Conservation (phyloP, 1,139 yeast genomes). For the Zhuliangozyma blackwelliae region DNA sequence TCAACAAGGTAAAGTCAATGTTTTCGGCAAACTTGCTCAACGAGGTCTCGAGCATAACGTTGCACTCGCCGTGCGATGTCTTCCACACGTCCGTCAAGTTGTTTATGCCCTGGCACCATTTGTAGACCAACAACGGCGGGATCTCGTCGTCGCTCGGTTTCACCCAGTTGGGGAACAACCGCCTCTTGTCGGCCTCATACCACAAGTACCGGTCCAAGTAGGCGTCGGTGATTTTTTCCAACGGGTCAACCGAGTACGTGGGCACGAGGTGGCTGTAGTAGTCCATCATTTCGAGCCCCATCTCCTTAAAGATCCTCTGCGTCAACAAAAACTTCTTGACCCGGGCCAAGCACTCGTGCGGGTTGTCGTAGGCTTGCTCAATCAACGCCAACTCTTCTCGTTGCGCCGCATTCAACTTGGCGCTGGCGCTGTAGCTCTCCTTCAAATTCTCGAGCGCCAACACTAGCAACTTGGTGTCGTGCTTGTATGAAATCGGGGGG, state of each 20-base stretch:
- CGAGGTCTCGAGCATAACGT: conserved; percentile 79
- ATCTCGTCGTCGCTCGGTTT: conserved; percentile 94
- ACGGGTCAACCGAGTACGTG: conserved; percentile 81
- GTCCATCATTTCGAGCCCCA: conserved; percentile 87
- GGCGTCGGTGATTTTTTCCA: conserved; percentile 95
- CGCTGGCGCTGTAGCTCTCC: conserved; percentile 78
- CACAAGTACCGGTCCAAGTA: conserved; percentile 92
- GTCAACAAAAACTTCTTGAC: conserved; percentile 79
- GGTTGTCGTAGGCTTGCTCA: conserved; percentile 95
- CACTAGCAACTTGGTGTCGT: conserved; percentile 85
- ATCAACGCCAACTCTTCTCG: conserved; percentile 90
- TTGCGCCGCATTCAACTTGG: conserved; percentile 78
- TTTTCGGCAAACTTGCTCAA: conserved; percentile 74
- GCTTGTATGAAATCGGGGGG: conserved; percentile 89
- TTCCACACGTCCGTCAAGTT: conserved; percentile 79
- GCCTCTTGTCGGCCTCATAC: conserved; percentile 90
- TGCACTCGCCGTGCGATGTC: conserved; percentile 65
- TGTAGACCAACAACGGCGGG: conserved; percentile 86
- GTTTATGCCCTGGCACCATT: conserved; percentile 95
- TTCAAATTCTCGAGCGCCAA: conserved; percentile 87
- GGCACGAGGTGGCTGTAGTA: conserved; percentile 82
- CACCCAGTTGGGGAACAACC: conserved; percentile 91
- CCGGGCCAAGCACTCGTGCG: conserved; percentile 85
- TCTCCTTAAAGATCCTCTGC: conserved; percentile 90
- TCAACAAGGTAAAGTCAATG: conserved; percentile 81